Percentiles rank a stretch among this genome's conserved stretches.
These are phyloP conservation scores for Tetratostichococcus sp. DNA, from an alignment of 139 green algal species.

Conservation along the genomic window DNA sequence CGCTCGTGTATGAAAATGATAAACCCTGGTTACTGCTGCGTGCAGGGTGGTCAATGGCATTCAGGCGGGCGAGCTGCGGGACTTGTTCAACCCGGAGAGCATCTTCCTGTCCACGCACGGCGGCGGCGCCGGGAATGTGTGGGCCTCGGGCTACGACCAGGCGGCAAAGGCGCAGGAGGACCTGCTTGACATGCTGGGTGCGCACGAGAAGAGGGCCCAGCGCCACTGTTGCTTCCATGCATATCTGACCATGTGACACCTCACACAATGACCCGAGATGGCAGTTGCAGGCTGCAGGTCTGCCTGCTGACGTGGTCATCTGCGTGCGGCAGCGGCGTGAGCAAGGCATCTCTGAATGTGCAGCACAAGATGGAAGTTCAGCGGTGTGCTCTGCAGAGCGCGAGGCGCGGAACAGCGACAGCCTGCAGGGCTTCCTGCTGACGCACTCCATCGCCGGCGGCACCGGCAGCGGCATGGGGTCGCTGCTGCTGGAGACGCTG, in stretches of 20 bases:
- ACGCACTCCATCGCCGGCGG: slow-evolving; percentile 98
- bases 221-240: too few species aligned
- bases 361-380: neutral
- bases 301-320: too few species aligned
- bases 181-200: slow-evolving; percentile 98
- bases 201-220: too few species aligned
- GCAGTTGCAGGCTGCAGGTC: too few species aligned
- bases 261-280: too few species aligned
- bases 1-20: too few species aligned
- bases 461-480: slow-evolving; percentile 95
- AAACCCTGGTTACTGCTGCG: too few species aligned
- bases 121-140: slow-evolving; percentile 98
- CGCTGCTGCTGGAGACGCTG: slow-evolving; percentile 94
- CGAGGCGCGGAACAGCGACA: slow-evolving; percentile 96
- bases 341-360: too few species aligned
- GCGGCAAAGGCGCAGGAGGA: slow-evolving; percentile 87
- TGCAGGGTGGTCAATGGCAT: slow-evolving; percentile 94
- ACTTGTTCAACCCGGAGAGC: slow-evolving; percentile 99
- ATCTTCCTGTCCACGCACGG: slow-evolving; percentile 91
- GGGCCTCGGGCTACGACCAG: slow-evolving; percentile 92
- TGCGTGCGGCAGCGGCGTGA: too few species aligned
- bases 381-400: slow-evolving; percentile 66
- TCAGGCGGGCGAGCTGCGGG: slow-evolving; percentile 87
- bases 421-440: slow-evolving; percentile 95
- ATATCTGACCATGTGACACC: too few species aligned